Base-by-base conservation (phyloP, 306 rosid species). In the Sindora glabra region DNA sequence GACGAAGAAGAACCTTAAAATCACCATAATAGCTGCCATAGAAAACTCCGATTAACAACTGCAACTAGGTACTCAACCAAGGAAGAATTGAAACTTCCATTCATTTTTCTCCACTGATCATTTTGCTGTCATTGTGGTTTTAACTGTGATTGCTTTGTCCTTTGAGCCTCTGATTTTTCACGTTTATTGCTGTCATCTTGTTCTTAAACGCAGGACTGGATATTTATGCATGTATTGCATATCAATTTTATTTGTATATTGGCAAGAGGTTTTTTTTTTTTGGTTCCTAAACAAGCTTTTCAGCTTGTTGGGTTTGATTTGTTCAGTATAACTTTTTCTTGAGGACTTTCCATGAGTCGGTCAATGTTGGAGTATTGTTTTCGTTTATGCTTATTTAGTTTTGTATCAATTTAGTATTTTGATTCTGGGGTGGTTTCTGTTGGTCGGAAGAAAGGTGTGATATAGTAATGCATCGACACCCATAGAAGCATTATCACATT, bases 1-100 rank as follows among this genome's bases (percentile, higher is more conserved):
- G 24, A 51, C 38, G 68, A 24, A 58, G 59, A 73, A 59, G 8
- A 40, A 32, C 52, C 45, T 58, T 64, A 24, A 56, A 39, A 58
- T 72, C 70, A 54, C 46, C 61, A 37, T 29, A 56, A 45, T 0
- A 62, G 74, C 46, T 55, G 49, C 59, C 33, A 36, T 64, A 33
- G 42, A 15, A 41, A 65, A 68, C 77, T 71, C 77, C 84, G 86
- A 82, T 79, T 74, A 54, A 85, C 62, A 62, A 70, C 79, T 68
- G 13, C 64, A 34, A 72, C 75, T 79, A 74, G 92, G 92, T 84
- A 78, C 80, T 50, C 58, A 29, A 63, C 41, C 62, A 40, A 27
- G 19, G n/a, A 58, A 49, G 59, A 62, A 74, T 62, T 44, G 27
- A 50, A 73, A 64, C 53, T 75, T 64, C 27, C 3, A 14, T 1